Evolutionary conservation across 139 green algal species (phyloP).

Genomic region (Nannochloris sp.): DNA sequence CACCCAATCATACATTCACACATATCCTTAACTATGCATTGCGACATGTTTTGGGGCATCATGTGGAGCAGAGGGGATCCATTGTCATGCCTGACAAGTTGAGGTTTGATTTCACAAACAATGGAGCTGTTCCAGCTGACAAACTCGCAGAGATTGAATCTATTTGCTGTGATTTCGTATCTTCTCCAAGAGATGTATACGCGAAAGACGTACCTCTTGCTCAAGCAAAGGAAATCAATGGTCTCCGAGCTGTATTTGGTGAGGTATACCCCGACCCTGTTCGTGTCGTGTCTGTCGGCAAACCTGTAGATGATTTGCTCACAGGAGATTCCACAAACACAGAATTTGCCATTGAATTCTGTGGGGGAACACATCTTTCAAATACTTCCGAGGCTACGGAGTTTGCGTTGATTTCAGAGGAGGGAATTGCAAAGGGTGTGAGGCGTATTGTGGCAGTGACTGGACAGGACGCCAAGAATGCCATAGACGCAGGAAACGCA

Average conservation of each 20-base stretch:
- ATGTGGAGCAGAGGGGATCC: conserved; percentile 95
- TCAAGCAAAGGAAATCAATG: conserved; percentile 73
- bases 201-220: conserved; percentile 73
- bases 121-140: conserved; percentile 31
- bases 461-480: conserved; percentile 49
- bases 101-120: conserved; percentile 97
- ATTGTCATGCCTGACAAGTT: conserved; percentile 86
- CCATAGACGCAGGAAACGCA: conserved; percentile 52
- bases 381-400: conserved; percentile 70
- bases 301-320: conserved; percentile 78
- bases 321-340: conserved; percentile 26
- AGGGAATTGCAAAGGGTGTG: conserved; percentile 87
- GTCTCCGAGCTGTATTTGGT: conserved; percentile 91
- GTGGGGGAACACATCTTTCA: conserved; percentile 89
- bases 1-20: conserved; percentile 97
- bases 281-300: conserved; percentile 85
- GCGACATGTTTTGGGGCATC: conserved; percentile 68
- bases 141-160: conserved; percentile 47
- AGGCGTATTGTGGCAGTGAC: conserved; percentile 83
- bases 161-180: conserved; percentile 51
- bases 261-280: conserved; percentile 98
- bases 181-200: conserved; percentile 50
- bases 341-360: conserved; percentile 86
- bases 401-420: conserved; percentile 91
- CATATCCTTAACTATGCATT: conserved; percentile 96